Percentiles rank a stretch among this genome's conserved stretches.
These are phyloP conservation scores for Turnera subulata DNA, from an alignment of 345 rosid genomes.

Conservation along the genomic window DNA sequence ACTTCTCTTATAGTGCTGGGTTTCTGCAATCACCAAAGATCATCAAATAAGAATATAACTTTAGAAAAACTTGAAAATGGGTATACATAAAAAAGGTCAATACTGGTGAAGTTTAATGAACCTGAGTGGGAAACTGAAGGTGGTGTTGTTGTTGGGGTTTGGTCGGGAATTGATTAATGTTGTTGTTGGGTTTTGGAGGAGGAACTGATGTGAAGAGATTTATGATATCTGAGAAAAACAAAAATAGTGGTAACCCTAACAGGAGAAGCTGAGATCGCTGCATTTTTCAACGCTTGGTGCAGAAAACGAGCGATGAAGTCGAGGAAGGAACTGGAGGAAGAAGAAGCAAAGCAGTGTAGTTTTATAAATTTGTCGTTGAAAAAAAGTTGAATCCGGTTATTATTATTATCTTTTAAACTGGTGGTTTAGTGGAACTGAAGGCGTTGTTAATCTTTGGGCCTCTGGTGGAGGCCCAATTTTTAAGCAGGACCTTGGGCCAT, in stretches of 20 bases:
- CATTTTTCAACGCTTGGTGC: slow-evolving; percentile 9
- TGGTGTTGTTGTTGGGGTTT: slow-evolving; percentile 7
- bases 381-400: too few species aligned
- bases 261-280: slow-evolving; percentile 28
- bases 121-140: slow-evolving; percentile 22
- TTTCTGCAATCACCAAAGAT: slow-evolving; percentile 20
- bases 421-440: too few species aligned
- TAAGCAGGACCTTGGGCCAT: too few species aligned
- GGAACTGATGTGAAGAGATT: slow-evolving; percentile 21
- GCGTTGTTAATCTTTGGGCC: too few species aligned
- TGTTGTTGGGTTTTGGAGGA: slow-evolving; percentile 5
- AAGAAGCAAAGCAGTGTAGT: not conserved
- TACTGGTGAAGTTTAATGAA: not conserved
- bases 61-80: not conserved
- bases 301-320: not conserved
- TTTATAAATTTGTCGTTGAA: too few species aligned
- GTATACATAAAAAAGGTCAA: not conserved
- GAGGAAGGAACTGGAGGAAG: not conserved
- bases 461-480: too few species aligned
- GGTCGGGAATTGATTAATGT: slow-evolving; percentile 7
- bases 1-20: slow-evolving; percentile 5
- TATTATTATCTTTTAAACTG: too few species aligned
- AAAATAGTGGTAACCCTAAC: slow-evolving; percentile 25
- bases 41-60: not conserved
- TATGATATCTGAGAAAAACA: slow-evolving; percentile 24